A percentile compares a stretch with the other conserved stretches of the same genome.
Evolutionary conservation across 2,329 filamentous ascomycete genomes (phyloP).

Genomic region (Pyricularia grisea): DNA sequence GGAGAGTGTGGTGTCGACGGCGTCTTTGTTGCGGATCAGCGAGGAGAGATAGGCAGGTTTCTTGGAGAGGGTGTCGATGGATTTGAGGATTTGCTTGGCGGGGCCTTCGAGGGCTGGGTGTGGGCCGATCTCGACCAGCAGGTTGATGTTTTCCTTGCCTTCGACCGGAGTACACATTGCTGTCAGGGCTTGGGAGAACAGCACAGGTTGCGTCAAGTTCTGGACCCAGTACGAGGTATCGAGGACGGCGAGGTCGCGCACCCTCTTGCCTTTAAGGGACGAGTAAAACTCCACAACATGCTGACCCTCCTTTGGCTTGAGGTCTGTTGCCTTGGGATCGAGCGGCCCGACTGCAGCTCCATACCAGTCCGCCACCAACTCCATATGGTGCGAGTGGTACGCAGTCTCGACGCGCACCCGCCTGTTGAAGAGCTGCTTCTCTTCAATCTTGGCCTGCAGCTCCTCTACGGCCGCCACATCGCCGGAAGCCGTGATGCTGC

Average conservation of each 20-base stretch:
- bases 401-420: slow-evolving; percentile 22
- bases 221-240: slow-evolving; percentile 18
- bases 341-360: slow-evolving; percentile 6
- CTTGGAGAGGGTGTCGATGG: slow-evolving; percentile 6
- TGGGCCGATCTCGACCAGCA: slow-evolving; percentile 17
- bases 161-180: slow-evolving; percentile 8
- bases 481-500: slow-evolving; percentile 20
- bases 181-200: slow-evolving; percentile 15
- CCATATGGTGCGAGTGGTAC: slow-evolving; percentile 27
- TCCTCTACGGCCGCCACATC: slow-evolving; percentile 16
- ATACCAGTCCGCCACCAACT: slow-evolving; percentile 15
- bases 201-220: slow-evolving; percentile 20
- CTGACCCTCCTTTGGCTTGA: not conserved
- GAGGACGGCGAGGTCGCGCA: slow-evolving; percentile 8
- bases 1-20: slow-evolving; percentile 4
- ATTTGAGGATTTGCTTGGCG: slow-evolving; percentile 12
- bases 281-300: slow-evolving; percentile 12
- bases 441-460: slow-evolving; percentile 7
- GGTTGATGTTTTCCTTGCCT: slow-evolving; percentile 7
- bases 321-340: not conserved
- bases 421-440: slow-evolving; percentile 17
- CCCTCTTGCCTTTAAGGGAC: slow-evolving; percentile 11
- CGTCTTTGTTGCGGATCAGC: slow-evolving; percentile 17
- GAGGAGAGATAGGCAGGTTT: slow-evolving; percentile 25
- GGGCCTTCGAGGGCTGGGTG: slow-evolving; percentile 16